A percentile compares a stretch with the other conserved stretches of the same genome.
phyloP scores from a whole-genome alignment of 225 moss, liverwort and hornwort species.

The Bryum argenteum region DNA sequence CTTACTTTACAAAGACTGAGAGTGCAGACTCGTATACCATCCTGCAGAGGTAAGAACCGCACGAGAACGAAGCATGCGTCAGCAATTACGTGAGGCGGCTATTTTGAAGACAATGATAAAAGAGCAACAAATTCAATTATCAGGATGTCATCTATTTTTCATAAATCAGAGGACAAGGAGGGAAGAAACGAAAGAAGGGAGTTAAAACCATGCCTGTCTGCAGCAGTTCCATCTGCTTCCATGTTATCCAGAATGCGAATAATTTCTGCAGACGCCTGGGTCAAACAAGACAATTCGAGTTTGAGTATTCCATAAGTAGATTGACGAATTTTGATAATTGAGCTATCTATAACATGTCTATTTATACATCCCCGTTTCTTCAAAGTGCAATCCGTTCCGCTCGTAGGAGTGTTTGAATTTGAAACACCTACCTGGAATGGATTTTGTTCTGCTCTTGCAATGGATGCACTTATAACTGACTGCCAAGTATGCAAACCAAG shows the following conservation, averaged over 20 bases:
- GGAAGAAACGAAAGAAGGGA: conserved; percentile 14
- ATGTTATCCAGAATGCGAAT: conserved; percentile 45
- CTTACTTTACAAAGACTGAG: conserved; percentile 60
- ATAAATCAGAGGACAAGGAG: not conserved
- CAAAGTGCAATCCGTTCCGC: not conserved
- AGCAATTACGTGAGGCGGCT: not conserved
- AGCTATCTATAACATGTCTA: conserved; percentile 7
- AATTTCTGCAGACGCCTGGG: conserved; percentile 56
- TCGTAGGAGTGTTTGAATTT: not conserved
- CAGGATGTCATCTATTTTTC: not conserved
- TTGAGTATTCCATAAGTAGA: conserved; percentile 13
- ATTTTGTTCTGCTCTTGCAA: conserved; percentile 48
- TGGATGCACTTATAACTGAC: conserved; percentile 49
- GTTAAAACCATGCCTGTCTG: conserved; percentile 51
- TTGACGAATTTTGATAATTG: not conserved
- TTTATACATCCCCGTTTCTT: not conserved
- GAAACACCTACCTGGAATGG: conserved; percentile 42
- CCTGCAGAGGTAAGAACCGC: conserved; percentile 33
- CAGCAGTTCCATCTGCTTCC: conserved; percentile 54
- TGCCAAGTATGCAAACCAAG: conserved; percentile 70
- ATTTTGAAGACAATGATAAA: not conserved
- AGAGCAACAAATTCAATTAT: conserved; percentile 6
- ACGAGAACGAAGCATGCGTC: not conserved
- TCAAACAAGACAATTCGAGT: conserved; percentile 7
- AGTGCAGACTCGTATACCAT: conserved; percentile 62